Conservation (phyloP, 495 filamentous ascomycete genomes). For the Penicillium psychrofluorescens region DNA sequence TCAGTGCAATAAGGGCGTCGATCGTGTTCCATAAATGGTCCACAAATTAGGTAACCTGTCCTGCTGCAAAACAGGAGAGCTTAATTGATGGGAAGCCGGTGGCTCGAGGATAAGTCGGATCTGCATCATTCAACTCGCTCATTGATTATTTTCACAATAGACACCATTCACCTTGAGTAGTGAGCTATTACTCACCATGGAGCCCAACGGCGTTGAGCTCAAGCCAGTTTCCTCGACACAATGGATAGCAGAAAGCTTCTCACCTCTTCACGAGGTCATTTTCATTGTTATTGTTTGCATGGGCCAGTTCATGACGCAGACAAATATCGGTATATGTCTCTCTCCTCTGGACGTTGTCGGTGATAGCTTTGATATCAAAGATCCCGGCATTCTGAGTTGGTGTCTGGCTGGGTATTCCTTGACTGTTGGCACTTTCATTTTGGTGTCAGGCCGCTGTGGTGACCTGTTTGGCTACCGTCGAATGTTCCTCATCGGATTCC, state of each 20-base stretch:
- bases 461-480: slow-evolving; percentile 53
- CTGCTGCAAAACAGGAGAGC: too few species aligned
- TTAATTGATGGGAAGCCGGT: too few species aligned
- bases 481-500: slow-evolving; percentile 48
- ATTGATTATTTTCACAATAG: too few species aligned
- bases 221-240: slow-evolving; percentile 11
- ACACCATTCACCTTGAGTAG: too few species aligned
- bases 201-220: not conserved
- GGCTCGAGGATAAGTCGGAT: too few species aligned
- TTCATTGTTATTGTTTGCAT: slow-evolving; percentile 25
- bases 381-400: slow-evolving; percentile 42
- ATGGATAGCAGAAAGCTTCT: slow-evolving; percentile 16
- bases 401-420: slow-evolving; percentile 51
- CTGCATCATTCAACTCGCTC: too few species aligned
- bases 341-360: slow-evolving; percentile 37
- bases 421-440: slow-evolving; percentile 58
- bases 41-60: too few species aligned
- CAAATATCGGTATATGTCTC: slow-evolving; percentile 23
- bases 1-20: too few species aligned
- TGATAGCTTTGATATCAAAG: slow-evolving; percentile 33
- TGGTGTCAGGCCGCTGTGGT: slow-evolving; percentile 53
- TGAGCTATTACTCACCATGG: not conserved
- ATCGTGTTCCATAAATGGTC: too few species aligned
- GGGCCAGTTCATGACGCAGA: slow-evolving; percentile 30
- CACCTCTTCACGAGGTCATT: slow-evolving; percentile 13